Evolutionary conservation across 306 rosid species (phyloP), one percentile per base, ranked within the genome.

Genomic region (Fragaria iinumae): DNA sequence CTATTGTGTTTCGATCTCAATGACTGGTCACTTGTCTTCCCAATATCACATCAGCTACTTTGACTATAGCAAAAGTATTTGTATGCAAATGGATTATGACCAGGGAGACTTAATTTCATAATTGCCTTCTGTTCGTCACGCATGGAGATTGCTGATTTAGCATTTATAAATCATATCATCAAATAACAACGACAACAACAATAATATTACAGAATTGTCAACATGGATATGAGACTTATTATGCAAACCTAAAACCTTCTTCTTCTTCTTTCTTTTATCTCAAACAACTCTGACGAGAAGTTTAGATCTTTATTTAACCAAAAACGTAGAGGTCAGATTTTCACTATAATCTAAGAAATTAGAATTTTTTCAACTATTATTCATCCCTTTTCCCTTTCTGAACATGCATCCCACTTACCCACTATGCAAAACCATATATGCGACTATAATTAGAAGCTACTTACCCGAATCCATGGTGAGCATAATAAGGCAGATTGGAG

Each of bases 401-500:
- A 1, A 6, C 57, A 50, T 50, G 56, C 56, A 52, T 52, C 17
- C 53, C 53, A 29, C 32, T 29, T 29, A 29, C 32, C 32, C 32
- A 48, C 17, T 48, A 32, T 32, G 36, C 36, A 32, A 3, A 32
- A 32, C 36, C 36, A 32, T 3, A 32, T 32, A 32, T 32, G 36
- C 4, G 4, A 32, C 36, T 32, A 32, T 32, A 3, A 32, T 32
- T 32, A 32, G 36, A 32, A 32, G 36, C 36, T 32, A 32, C 76
- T 32, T 81, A 88, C 93, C 93, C 91, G 66, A 84, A 89, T 73
- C 88, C 93, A 65, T 87, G 75, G 0, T 36, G 4, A 5, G 86
- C 83, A 77, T 68, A 88, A 59, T 85, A 88, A 14, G 88, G 93
- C 3, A 90, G 82, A 70, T 88, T 90, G 29, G 96, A 87, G 21